phyloP scores from a whole-genome alignment of 148 eudicot genomes.

The Hydrangea macrophylla region DNA sequence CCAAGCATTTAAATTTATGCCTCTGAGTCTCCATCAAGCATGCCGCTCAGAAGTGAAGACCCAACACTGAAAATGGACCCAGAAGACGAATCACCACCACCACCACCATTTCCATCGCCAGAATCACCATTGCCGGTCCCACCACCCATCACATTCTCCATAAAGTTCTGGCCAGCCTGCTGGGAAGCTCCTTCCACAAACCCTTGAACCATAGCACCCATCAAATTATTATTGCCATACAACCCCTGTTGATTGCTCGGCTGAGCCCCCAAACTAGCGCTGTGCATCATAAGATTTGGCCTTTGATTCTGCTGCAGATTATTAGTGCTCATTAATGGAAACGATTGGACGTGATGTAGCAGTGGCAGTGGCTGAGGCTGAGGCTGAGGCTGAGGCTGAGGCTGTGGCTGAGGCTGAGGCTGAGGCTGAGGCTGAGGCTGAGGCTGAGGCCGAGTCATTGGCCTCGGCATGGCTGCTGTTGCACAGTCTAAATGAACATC shows the following conservation, averaged over 20 bases:
- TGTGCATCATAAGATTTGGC: not conserved
- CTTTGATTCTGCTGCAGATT: not conserved
- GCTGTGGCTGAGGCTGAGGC: not conserved
- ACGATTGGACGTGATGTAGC: too few species aligned
- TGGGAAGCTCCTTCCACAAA: conserved; percentile 16
- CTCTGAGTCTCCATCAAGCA: too few species aligned
- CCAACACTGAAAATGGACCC: too few species aligned
- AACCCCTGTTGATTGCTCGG: not conserved
- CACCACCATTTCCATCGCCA: not conserved
- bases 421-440: not conserved
- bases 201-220: conserved; percentile 9
- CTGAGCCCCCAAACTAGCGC: conserved; percentile 1
- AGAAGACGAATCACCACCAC: not conserved
- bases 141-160: conserved; percentile 9
- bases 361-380: too few species aligned
- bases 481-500: conserved; percentile 33
- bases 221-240: conserved; percentile 1
- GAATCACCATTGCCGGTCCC: not conserved
- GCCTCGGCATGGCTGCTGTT: not conserved
- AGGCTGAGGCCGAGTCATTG: not conserved
- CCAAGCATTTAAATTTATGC: too few species aligned
- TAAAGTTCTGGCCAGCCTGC: conserved; percentile 5
- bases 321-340: too few species aligned
- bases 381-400: too few species aligned
- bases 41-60: too few species aligned